These are phyloP conservation scores for Medicago ruthenica DNA, from an alignment of 306 rosid genomes.

Conservation along the genomic window DNA sequence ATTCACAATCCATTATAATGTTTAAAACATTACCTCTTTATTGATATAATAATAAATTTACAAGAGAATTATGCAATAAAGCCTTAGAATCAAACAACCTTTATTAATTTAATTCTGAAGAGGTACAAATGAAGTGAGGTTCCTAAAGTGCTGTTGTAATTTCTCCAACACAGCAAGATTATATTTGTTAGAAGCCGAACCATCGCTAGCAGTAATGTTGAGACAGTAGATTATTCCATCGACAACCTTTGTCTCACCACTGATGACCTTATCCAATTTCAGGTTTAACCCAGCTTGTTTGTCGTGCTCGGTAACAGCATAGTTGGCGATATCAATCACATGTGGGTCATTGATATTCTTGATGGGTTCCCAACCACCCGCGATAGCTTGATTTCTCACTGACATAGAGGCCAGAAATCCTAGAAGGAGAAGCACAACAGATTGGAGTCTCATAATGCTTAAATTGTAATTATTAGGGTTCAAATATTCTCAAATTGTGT, in stretches of 20 bases:
- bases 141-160: conserved; percentile 12
- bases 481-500: no score
- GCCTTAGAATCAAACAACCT: neutral
- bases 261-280: conserved; percentile 34
- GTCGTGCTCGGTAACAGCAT: conserved; percentile 34
- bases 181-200: conserved; percentile 8
- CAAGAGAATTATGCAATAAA: neutral
- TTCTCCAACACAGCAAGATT: conserved; percentile 46
- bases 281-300: conserved; percentile 34
- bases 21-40: no score
- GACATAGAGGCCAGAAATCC: neutral
- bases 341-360: conserved; percentile 41
- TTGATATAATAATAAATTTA: no score
- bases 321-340: conserved; percentile 44
- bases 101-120: neutral
- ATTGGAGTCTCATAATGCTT: neutral
- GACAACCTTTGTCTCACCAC: conserved; percentile 53
- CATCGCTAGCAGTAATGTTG: conserved; percentile 23
- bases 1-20: no score
- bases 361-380: neutral
- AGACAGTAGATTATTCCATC: conserved; percentile 46
- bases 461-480: neutral
- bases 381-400: neutral
- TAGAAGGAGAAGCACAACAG: neutral
- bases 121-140: conserved; percentile 20